Percentiles rank a stretch among this genome's conserved stretches.
Conservation (phyloP, 2,329 filamentous ascomycete species). For the Phaeophleospora eucalypticola region DNA sequence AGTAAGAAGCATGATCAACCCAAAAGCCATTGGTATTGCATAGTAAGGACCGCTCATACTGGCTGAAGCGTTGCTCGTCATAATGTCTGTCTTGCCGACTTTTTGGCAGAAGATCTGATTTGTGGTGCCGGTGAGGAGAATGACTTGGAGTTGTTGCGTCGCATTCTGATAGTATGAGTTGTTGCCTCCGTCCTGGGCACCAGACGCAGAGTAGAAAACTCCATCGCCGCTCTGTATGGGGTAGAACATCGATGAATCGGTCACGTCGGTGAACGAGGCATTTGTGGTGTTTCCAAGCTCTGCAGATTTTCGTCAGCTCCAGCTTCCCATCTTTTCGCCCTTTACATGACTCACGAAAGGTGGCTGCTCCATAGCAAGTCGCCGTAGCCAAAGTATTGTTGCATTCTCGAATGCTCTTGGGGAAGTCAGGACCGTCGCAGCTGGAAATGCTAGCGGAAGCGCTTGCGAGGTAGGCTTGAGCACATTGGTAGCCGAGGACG, state of each 20-base stretch:
- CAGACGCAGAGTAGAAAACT: neutral
- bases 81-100: neutral
- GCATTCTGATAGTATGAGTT: neutral
- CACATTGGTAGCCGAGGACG: neutral
- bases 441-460: neutral
- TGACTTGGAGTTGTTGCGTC: neutral
- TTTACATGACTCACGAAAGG: neutral
- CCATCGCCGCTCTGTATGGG: neutral
- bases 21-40: neutral
- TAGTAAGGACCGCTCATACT: neutral
- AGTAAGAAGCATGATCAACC: neutral
- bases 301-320: neutral
- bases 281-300: neutral
- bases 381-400: neutral
- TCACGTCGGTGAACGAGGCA: neutral
- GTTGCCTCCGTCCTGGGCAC: neutral
- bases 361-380: neutral
- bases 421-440: neutral
- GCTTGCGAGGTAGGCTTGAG: neutral
- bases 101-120: neutral
- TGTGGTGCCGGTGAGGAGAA: neutral
- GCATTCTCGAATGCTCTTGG: neutral
- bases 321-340: neutral
- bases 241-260: neutral
- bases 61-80: neutral